These are phyloP conservation scores for Syzygium syzygioides DNA, from an alignment of 441 rosid species.

Conservation along the genomic window DNA sequence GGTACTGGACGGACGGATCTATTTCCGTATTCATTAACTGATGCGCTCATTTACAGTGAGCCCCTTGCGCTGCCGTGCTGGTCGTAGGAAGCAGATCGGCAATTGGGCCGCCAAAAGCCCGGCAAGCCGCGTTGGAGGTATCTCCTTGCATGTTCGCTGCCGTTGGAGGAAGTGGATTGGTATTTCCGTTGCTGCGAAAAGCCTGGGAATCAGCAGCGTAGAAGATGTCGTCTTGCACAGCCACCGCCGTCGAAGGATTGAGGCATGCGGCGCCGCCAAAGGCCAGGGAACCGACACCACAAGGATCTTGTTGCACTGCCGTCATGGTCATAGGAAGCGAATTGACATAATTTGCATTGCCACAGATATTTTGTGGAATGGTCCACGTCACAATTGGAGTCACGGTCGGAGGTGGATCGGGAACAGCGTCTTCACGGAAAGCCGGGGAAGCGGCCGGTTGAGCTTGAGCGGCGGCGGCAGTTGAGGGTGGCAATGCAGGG, in stretches of 20 bases:
- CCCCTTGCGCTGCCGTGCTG: too few relatives aligned
- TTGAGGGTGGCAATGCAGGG: accelerated
- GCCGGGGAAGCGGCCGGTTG: not conserved
- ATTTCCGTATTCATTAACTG: too few relatives aligned
- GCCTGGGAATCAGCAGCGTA: not conserved
- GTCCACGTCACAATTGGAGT: not conserved
- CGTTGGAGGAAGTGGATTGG: not conserved
- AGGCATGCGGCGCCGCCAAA: not conserved
- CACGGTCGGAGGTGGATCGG: not conserved
- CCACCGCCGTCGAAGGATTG: not conserved
- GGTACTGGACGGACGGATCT: too few relatives aligned
- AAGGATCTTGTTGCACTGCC: too few relatives aligned
- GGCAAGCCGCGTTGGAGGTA: not conserved
- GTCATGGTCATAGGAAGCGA: too few relatives aligned
- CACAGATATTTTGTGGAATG: not conserved
- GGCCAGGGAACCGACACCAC: not conserved
- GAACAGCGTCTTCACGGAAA: not conserved
- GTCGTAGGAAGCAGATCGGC: not conserved
- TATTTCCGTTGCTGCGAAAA: not conserved
- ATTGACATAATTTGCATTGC: too few relatives aligned
- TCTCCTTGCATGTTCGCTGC: not conserved
- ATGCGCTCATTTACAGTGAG: too few relatives aligned
- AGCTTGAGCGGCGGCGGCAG: not conserved
- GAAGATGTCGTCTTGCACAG: not conserved
- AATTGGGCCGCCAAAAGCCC: not conserved